Percentiles rank a stretch among this genome's conserved stretches.
phyloP scores from a whole-genome alignment of 1,284 basidiomycete genomes.

The Sporisorium graminicola region DNA sequence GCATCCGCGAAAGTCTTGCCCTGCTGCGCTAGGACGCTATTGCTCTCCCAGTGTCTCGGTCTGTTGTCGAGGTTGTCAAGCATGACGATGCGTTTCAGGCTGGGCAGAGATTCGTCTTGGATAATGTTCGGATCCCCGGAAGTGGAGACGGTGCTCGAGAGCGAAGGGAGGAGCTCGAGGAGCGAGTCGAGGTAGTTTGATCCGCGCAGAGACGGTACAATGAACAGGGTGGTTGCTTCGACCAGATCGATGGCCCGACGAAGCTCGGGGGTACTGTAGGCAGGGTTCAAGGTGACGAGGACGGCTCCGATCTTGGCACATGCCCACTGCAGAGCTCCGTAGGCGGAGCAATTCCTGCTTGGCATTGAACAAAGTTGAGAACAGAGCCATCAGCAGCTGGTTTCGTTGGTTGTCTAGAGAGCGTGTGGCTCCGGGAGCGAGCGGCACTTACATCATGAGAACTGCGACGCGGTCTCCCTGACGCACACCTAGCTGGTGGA shows the following conservation, averaged over 20 bases:
- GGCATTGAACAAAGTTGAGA: background rate
- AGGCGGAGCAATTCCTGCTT: conserved; percentile 74
- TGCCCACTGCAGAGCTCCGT: conserved; percentile 85
- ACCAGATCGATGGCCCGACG: conserved; percentile 77
- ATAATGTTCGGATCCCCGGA: conserved; percentile 66
- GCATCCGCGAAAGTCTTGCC: conserved; percentile 46
- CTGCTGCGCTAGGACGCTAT: conserved; percentile 46
- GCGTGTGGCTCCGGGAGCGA: background rate
- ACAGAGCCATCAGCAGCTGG: background rate
- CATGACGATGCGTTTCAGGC: conserved; percentile 78
- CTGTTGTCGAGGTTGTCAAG: conserved; percentile 75
- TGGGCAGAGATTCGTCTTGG: conserved; percentile 76
- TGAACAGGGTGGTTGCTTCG: conserved; percentile 79
- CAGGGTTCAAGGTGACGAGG: conserved; percentile 84
- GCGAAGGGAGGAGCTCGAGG: conserved; percentile 75
- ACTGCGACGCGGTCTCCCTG: conserved; percentile 84
- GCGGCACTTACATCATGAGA: conserved; percentile 75
- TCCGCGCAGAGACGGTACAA: conserved; percentile 75
- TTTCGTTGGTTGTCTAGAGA: background rate
- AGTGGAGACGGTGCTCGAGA: conserved; percentile 73
- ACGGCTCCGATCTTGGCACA: conserved; percentile 83
- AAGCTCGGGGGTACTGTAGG: conserved; percentile 80
- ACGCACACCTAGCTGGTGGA: conserved; percentile 77
- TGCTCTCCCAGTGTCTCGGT: conserved; percentile 55
- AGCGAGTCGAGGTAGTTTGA: conserved; percentile 70